Base-by-base conservation (phyloP, 768 basidiomycete genomes). In the Sarcodon sp. region DNA sequence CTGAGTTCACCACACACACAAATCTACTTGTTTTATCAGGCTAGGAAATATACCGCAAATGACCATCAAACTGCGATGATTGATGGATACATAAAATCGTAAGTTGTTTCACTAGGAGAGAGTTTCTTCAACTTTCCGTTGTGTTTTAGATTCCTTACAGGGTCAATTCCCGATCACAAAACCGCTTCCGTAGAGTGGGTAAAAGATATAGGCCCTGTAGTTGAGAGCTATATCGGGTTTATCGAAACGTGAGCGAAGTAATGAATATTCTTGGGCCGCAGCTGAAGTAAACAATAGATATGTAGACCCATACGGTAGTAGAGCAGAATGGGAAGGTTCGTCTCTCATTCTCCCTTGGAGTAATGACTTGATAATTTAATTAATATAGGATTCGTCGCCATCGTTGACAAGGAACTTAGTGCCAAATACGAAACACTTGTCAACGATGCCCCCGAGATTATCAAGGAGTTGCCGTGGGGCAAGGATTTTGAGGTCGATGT, bases 281-380 rank as follows among this genome's bases (percentile, higher is more conserved):
- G 18, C 33, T 32, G 16, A 27, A 16, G 15, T 32, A 15, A 9
- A 15, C 8, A 27, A 48, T 13, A 15, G 87, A 87, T 51, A 41
- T 13, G 82, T 90, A 13, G 90, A 92, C 58, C 90, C 90, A 6
- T 90, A 87, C 50, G 90, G 89, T 34, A 83, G 76, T n/a, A 78
- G 90, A 45, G 90, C 90, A 0, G 90, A 92, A 61, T 92, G 89
- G 89, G 88, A 92, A 76, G 88, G 87, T 79, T 48, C 34, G 55
- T 47, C 6, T 44, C 21, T 27, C 21, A 27, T 27, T 27, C 39
- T 13, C 34, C 35, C 9, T 31, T 2, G 11, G 33, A n/a, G 36
- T 35, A 4, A 44, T 27, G 44, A 13, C 21, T 44, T 3, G 34
- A 7, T 33, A 7, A 34, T 4, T 39, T 13, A 36, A 33, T 11